These are phyloP conservation scores for Pyrenophora teres DNA, from an alignment of 2,329 filamentous ascomycete genomes.

Conservation along the genomic window DNA sequence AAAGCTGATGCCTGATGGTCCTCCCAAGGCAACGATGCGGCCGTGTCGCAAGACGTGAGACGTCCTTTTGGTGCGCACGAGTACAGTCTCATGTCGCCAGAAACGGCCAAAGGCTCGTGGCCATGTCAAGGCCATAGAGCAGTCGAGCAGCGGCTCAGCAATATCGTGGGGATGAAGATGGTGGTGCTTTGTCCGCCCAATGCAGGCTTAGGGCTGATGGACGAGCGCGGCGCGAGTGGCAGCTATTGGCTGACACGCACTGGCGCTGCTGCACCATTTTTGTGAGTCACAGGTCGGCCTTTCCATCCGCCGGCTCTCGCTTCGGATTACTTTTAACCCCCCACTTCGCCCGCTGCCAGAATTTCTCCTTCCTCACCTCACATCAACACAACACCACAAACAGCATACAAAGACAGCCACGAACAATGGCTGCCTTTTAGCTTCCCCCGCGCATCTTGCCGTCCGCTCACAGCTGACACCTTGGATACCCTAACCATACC, in stretches of 20 bases:
- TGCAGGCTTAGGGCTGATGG: conserved; percentile 22
- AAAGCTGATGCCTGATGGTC: conserved; percentile 27
- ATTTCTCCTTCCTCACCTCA: conserved; percentile 31
- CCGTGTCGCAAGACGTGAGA: neutral
- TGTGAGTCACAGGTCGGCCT: conserved; percentile 25
- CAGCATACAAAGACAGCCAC: conserved; percentile 40
- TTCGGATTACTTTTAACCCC: conserved; percentile 31
- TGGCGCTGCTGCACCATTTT: conserved; percentile 20
- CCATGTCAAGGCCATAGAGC: neutral
- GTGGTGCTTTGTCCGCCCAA: conserved; percentile 3
- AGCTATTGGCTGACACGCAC: conserved; percentile 14
- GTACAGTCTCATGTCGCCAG: neutral
- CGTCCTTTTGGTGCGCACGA: neutral
- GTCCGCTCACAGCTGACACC: conserved; percentile 38
- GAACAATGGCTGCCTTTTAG: conserved; percentile 49
- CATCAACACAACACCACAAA: conserved; percentile 21
- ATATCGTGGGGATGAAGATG: neutral
- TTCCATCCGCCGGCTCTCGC: conserved; percentile 22
- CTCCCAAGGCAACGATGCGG: neutral
- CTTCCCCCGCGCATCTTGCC: conserved; percentile 28
- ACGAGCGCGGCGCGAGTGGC: neutral
- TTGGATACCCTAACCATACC: conserved; percentile 35
- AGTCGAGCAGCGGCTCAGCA: neutral
- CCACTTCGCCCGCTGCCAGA: conserved; percentile 39
- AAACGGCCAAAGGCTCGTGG: neutral